Evolutionary conservation across 2,329 filamentous ascomycete genomes (phyloP).

Genomic region (Chaetomium globosum): DNA sequence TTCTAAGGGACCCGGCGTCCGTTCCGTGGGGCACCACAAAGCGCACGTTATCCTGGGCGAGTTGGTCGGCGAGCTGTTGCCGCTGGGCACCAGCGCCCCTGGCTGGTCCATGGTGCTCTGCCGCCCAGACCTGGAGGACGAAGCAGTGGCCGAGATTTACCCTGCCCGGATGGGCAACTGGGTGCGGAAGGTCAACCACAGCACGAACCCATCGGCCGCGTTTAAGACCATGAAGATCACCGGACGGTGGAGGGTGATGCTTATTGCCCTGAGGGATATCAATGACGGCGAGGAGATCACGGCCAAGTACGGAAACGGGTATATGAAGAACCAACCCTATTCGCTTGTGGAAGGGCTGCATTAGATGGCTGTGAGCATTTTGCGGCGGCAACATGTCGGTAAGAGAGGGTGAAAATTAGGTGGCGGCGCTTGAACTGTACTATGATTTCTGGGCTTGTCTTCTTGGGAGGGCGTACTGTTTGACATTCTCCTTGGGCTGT

Average conservation of each 20-base stretch:
- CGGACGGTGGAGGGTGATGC: slow-evolving; percentile 33
- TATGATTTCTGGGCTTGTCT: neutral
- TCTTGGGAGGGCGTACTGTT: neutral
- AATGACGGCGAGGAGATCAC: slow-evolving; percentile 36
- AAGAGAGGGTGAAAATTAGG: neutral
- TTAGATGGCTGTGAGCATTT: slow-evolving; percentile 4
- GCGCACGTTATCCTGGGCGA: slow-evolving; percentile 32
- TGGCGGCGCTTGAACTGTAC: neutral
- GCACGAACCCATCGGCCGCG: slow-evolving; percentile 27
- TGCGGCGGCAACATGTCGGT: neutral
- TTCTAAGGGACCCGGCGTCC: slow-evolving; percentile 31
- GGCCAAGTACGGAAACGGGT: slow-evolving; percentile 33
- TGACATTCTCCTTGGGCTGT: neutral
- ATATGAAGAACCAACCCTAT: slow-evolving; percentile 28
- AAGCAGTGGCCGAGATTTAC: slow-evolving; percentile 35
- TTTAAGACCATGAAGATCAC: slow-evolving; percentile 33
- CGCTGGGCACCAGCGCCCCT: slow-evolving; percentile 21
- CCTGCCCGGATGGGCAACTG: slow-evolving; percentile 35
- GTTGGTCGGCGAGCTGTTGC: slow-evolving; percentile 35
- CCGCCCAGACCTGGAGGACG: slow-evolving; percentile 32
- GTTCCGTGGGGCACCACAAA: slow-evolving; percentile 25
- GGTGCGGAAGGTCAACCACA: slow-evolving; percentile 35
- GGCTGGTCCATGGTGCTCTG: slow-evolving; percentile 34
- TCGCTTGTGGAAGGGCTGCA: slow-evolving; percentile 32
- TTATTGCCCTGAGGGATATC: slow-evolving; percentile 31